Conservation (phyloP, 805 yeast species). For the Yarrowia osloensis region DNA sequence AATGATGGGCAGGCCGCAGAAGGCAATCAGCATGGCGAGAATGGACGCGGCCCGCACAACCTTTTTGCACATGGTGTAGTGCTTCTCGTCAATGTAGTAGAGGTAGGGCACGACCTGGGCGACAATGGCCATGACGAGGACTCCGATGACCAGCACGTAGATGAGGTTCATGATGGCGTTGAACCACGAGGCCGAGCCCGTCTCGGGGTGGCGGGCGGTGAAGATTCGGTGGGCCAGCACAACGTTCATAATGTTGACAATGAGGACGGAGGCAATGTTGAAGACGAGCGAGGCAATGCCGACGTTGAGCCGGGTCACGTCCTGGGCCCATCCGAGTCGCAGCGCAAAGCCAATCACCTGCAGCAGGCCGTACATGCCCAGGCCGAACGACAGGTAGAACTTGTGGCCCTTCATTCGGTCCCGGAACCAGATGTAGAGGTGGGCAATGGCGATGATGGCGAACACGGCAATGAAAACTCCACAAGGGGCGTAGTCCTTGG, state of each 20-base stretch:
- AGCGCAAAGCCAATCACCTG: constrained; percentile 61
- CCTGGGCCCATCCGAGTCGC: constrained; percentile 60
- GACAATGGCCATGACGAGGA: constrained; percentile 68
- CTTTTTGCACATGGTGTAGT: constrained; percentile 54
- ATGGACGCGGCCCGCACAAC: constrained; percentile 56
- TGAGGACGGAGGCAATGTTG: constrained; percentile 56
- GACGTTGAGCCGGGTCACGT: constrained; percentile 48
- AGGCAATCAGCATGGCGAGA: constrained; percentile 53
- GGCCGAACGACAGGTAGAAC: constrained; percentile 57
- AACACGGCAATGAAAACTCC: constrained; percentile 60
- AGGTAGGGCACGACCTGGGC: constrained; percentile 63
- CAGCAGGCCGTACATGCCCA: constrained; percentile 54
- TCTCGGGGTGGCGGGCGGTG: constrained; percentile 76
- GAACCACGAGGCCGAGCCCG: constrained; percentile 56
- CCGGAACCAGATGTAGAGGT: constrained; percentile 49
- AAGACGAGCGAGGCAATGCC: constrained; percentile 64
- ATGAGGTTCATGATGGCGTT: constrained; percentile 53
- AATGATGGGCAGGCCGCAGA: constrained; percentile 54
- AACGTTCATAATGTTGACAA: constrained; percentile 60
- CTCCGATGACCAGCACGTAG: constrained; percentile 56
- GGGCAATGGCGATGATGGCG: constrained; percentile 51
- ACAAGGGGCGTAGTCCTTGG: constrained; percentile 59
- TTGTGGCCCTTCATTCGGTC: constrained; percentile 60
- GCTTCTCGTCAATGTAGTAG: constrained; percentile 52
- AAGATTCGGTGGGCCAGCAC: constrained; percentile 71